A percentile compares a stretch with the other conserved stretches of the same genome.
Evolutionary conservation across 73 alveolate genomes (phyloP).

Genomic region (Blepharisma japonicum): DNA sequence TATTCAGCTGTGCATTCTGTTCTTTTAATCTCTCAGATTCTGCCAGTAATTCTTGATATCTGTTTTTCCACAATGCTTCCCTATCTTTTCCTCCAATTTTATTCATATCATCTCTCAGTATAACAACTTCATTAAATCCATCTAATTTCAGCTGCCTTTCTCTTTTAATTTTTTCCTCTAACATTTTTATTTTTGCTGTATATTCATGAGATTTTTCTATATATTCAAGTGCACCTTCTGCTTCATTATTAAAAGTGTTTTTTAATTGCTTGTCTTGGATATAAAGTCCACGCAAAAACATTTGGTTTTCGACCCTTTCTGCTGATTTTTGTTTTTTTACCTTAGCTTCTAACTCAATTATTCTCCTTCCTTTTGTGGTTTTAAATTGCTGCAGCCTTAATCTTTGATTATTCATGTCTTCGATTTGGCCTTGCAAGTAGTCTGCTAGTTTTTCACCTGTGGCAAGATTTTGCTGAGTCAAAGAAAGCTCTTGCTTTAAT

Average conservation of each 20-base stretch:
- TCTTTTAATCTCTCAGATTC: background rate
- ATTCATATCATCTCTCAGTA: background rate
- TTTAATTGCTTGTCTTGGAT: background rate
- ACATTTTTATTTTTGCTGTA: background rate
- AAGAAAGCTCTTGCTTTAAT: conserved; percentile 80
- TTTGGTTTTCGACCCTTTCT: background rate
- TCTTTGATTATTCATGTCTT: conserved; percentile 60
- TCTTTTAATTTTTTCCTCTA: background rate
- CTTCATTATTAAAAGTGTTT: background rate
- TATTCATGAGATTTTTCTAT: background rate
- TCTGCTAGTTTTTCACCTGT: conserved; percentile 84
- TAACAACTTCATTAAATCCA: background rate
- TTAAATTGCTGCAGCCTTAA: conserved; percentile 55
- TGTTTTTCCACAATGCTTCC: background rate
- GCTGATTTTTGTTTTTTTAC: conserved; percentile 33
- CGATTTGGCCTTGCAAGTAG: conserved; percentile 74
- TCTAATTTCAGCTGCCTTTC: background rate
- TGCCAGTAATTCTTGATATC: background rate
- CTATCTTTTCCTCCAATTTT: background rate
- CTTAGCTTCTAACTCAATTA: conserved; percentile 58
- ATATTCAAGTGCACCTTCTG: background rate
- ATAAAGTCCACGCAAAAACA: background rate
- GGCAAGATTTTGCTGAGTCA: conserved; percentile 81
- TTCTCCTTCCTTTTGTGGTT: conserved; percentile 45
- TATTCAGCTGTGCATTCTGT: background rate